These are phyloP conservation scores for Pseudocercospora cruenta DNA, from an alignment of 2,329 filamentous ascomycete species.

Conservation along the genomic window DNA sequence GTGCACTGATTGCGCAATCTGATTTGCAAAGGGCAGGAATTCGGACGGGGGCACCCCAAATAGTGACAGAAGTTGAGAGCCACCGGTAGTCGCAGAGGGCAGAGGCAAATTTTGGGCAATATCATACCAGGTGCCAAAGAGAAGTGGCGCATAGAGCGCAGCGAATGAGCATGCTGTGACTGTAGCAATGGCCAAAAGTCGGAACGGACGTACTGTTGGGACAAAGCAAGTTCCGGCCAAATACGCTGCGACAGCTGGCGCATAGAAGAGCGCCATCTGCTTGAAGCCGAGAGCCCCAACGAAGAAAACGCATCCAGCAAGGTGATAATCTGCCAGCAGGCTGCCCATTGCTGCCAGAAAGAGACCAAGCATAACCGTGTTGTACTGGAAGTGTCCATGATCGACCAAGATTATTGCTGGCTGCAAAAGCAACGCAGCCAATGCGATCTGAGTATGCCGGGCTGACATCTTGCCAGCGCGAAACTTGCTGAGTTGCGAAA, in stretches of 20 bases:
- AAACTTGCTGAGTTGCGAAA: conserved; percentile 61
- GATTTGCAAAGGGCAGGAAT: conserved; percentile 74
- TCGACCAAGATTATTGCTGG: conserved; percentile 88
- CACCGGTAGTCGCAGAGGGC: conserved; percentile 50
- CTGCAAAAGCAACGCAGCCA: conserved; percentile 88
- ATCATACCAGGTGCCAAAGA: conserved; percentile 72
- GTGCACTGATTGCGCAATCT: conserved; percentile 80
- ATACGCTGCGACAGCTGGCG: conserved; percentile 90
- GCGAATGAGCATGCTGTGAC: conserved; percentile 73
- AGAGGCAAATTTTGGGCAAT: conserved; percentile 62
- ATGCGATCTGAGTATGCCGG: conserved; percentile 50
- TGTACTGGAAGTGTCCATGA: conserved; percentile 96
- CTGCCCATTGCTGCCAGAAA: conserved; percentile 84
- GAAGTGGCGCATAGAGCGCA: conserved; percentile 72
- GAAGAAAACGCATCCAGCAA: conserved; percentile 91
- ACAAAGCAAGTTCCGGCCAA: conserved; percentile 81
- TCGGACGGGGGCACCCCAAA: conserved; percentile 60
- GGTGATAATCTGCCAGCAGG: conserved; percentile 77
- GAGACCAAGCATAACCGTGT: conserved; percentile 95
- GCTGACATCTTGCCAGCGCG: conserved; percentile 62
- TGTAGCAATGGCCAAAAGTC: conserved; percentile 74
- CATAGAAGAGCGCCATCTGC: conserved; percentile 98
- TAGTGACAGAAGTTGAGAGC: conserved; percentile 64
- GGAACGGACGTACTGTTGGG: conserved; percentile 66
- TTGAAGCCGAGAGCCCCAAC: conserved; percentile 92